These are phyloP conservation scores for Xylaria castorea DNA, from an alignment of 495 filamentous ascomycete species.

Conservation along the genomic window DNA sequence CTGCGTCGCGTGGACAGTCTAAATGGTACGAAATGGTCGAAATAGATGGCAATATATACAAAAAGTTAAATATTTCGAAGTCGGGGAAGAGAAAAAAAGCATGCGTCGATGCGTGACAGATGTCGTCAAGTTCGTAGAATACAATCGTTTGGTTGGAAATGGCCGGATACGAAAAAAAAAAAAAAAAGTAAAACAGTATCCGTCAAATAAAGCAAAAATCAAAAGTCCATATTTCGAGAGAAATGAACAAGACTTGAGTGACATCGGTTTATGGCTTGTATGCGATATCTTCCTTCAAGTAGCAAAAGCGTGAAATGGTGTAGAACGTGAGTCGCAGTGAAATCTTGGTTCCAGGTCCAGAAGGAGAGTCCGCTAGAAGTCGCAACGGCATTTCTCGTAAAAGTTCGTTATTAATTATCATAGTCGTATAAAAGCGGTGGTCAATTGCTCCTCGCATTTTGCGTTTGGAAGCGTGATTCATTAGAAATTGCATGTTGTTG, in stretches of 20 bases:
- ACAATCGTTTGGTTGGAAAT: conserved; percentile 7
- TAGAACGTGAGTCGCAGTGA: conserved; percentile 7
- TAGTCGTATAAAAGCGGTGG: conserved; percentile 10
- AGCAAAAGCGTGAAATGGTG: conserved; percentile 5
- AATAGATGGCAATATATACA: neutral
- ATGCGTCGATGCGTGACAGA: conserved; percentile 9
- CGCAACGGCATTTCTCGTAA: conserved; percentile 25
- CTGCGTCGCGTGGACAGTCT: neutral
- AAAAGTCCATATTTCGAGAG: neutral
- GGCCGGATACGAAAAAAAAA: neutral
- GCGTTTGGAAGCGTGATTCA: conserved; percentile 8
- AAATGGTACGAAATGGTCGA: neutral
- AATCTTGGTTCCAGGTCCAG: neutral
- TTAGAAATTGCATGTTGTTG: conserved; percentile 32
- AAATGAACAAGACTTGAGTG: neutral
- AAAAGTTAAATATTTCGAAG: neutral
- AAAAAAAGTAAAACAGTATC: conserved; percentile 4
- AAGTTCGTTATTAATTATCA: conserved; percentile 27
- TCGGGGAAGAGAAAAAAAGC: neutral
- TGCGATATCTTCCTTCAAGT: neutral
- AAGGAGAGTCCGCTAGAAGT: conserved; percentile 9
- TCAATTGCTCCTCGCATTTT: conserved; percentile 3
- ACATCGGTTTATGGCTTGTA: neutral
- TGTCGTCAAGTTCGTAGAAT: conserved; percentile 10
- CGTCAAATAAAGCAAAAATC: neutral